phyloP scores from a whole-genome alignment of 2,329 filamentous ascomycete species.

The Cytospora paraplurivora region DNA sequence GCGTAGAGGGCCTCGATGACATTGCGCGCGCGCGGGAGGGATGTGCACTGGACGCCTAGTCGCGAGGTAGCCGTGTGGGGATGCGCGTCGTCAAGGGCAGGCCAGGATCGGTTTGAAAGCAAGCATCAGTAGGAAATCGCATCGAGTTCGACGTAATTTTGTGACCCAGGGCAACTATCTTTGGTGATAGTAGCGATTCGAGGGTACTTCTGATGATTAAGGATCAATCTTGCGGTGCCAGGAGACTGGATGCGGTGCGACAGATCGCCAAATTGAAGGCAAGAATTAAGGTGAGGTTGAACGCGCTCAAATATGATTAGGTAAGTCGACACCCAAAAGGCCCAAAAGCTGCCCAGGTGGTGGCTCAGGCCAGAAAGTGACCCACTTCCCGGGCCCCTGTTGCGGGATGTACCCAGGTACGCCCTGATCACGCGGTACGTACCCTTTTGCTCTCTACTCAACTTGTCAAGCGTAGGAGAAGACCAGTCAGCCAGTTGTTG shows the following conservation, averaged over 20 bases:
- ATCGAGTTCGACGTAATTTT: constrained; percentile 24
- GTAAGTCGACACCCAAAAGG: constrained; percentile 13
- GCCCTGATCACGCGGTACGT: background rate
- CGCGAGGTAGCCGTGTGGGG: constrained; percentile 7
- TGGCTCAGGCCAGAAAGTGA: background rate
- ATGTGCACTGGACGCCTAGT: constrained; percentile 5
- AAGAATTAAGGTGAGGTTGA: constrained; percentile 26
- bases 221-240: background rate
- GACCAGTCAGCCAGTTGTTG: too few species aligned
- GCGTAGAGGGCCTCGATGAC: constrained; percentile 26
- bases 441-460: background rate
- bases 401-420: background rate
- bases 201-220: constrained; percentile 13
- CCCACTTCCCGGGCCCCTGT: constrained; percentile 1
- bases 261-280: constrained; percentile 26
- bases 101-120: constrained; percentile 22
- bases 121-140: constrained; percentile 19
- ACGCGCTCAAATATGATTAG: constrained; percentile 24
- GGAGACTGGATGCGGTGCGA: constrained; percentile 25
- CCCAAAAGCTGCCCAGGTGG: background rate
- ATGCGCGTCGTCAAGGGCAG: constrained; percentile 29
- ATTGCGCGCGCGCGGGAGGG: constrained; percentile 12
- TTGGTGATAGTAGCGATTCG: background rate
- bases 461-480: background rate
- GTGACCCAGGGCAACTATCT: background rate